Conservation (phyloP, 1,284 basidiomycete species). For the Inonotus hispidus region DNA sequence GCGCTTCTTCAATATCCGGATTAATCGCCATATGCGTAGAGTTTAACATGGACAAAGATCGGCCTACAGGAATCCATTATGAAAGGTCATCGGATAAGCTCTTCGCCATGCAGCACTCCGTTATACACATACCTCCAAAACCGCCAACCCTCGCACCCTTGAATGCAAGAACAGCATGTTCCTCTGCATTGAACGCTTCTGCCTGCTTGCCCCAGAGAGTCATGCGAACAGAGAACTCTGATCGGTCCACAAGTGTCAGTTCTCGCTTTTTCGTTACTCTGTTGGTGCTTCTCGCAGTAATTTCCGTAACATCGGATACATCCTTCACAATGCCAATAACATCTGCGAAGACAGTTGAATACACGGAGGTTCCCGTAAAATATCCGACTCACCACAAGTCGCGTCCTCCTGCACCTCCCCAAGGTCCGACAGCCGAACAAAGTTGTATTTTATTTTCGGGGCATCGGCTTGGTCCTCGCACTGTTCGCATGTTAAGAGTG, state of each 20-base stretch:
- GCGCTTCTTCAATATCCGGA: constrained; percentile 86
- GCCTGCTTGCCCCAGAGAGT: constrained; percentile 98
- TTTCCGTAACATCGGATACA: constrained; percentile 55
- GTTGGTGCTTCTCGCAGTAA: constrained; percentile 69
- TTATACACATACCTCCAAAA: constrained; percentile 64
- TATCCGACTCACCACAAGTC: constrained; percentile 58
- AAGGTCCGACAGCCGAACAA: constrained; percentile 65
- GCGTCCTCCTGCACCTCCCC: constrained; percentile 69
- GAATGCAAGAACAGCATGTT: constrained; percentile 81
- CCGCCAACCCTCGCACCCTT: constrained; percentile 95
- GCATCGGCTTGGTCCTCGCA: constrained; percentile 73
- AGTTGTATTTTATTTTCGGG: constrained; percentile 81
- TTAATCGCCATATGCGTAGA: constrained; percentile 74
- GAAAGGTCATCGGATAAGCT: not conserved
- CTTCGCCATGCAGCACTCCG: too few relatives aligned
- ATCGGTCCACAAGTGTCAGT: constrained; percentile 82
- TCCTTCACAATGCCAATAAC: constrained; percentile 85
- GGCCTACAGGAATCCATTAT: constrained; percentile 41
- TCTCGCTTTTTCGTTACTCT: constrained; percentile 84
- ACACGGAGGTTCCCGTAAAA: constrained; percentile 22
- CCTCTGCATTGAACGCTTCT: constrained; percentile 62
- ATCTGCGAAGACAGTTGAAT: constrained; percentile 43
- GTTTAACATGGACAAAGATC: constrained; percentile 70
- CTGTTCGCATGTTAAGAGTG: constrained; percentile 34
- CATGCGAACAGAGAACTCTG: constrained; percentile 74